Evolutionary conservation across 768 basidiomycete genomes (phyloP).

Genomic region (Macrolepiota dolichaula): DNA sequence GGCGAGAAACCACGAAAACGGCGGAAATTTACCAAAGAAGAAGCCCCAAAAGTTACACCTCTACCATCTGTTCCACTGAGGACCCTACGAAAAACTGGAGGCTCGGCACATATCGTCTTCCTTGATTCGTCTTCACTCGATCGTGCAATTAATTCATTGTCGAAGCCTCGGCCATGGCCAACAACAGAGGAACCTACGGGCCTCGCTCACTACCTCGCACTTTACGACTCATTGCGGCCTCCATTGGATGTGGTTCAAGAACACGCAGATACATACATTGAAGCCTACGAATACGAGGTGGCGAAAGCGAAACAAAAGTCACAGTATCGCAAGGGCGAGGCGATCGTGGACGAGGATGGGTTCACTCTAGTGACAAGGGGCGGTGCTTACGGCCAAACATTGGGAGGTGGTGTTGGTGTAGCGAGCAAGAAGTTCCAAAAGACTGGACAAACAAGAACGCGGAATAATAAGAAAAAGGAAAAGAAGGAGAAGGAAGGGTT

Average conservation of each 20-base stretch:
- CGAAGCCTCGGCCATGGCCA: constrained; percentile 65
- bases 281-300: constrained; percentile 70
- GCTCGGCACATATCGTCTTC: constrained; percentile 66
- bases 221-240: constrained; percentile 69
- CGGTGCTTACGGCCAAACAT: constrained; percentile 83
- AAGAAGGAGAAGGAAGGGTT: constrained; percentile 73
- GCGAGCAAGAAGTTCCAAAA: constrained; percentile 66
- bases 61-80: constrained; percentile 56
- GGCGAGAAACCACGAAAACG: constrained; percentile 35
- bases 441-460: constrained; percentile 44
- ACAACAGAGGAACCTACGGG: constrained; percentile 58
- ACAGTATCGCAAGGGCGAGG: constrained; percentile 78
- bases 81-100: constrained; percentile 57
- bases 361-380: constrained; percentile 94
- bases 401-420: constrained; percentile 74
- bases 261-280: constrained; percentile 81
- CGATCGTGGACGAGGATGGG: constrained; percentile 90
- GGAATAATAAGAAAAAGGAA: constrained; percentile 49
- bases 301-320: constrained; percentile 59
- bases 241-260: constrained; percentile 67
- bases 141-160: constrained; percentile 53
- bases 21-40: constrained; percentile 34
- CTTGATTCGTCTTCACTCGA: constrained; percentile 71
- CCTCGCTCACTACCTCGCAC: constrained; percentile 64
- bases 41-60: constrained; percentile 52